Evolutionary conservation across 2,329 filamentous ascomycete genomes (phyloP), one percentile per base, ranked within the genome.

Genomic region (Xylariomycetidae sp.): DNA sequence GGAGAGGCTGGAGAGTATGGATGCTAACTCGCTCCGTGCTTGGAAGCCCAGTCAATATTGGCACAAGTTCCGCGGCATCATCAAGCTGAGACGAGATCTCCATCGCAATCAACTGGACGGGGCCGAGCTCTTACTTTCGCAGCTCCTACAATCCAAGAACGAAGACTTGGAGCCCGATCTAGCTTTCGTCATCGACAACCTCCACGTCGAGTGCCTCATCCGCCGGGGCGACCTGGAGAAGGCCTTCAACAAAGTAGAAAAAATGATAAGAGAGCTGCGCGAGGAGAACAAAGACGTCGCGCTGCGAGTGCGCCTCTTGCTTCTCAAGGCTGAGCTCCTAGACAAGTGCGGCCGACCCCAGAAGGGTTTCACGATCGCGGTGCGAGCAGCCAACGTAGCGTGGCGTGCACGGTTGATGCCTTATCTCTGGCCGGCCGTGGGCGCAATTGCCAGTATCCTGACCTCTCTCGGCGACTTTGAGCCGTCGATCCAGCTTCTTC

Each of bases 41-140:
- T 74, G 89, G 56, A 94, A 88, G 57, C 73, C 83, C 13, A 80
- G 82, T 43, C 86, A 94, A 46, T 82, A 83, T 52, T 78, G 84
- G 66, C 65, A 74, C 43, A 78, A 78, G 35, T 84, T 81, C 52
- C 70, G 77, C 11, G 80, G 75, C 4, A 69, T 88, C 27, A 66
- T 87, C 37, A 80, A 78, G 48, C 60, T 87, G 8, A 76, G 73
- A 44, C 67, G 72, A 37, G 77, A 82, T 41, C 63, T 88, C 6
- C 71, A 78, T 36, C 67, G 63, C 37, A 66, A 67, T 39, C 67
- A 75, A 30, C 57, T 77, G 5, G 63, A 67, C n/a, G 67, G 66
- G 2, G 72, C 71, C 4, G 64, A 71, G 29, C 51, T 65, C 19
- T 55, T 76, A 0, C 57, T 77, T n/a, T 60, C 60, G 5, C 70